Evolutionary conservation across 768 basidiomycete genomes (phyloP).

Genomic region (Hericium coralloides): DNA sequence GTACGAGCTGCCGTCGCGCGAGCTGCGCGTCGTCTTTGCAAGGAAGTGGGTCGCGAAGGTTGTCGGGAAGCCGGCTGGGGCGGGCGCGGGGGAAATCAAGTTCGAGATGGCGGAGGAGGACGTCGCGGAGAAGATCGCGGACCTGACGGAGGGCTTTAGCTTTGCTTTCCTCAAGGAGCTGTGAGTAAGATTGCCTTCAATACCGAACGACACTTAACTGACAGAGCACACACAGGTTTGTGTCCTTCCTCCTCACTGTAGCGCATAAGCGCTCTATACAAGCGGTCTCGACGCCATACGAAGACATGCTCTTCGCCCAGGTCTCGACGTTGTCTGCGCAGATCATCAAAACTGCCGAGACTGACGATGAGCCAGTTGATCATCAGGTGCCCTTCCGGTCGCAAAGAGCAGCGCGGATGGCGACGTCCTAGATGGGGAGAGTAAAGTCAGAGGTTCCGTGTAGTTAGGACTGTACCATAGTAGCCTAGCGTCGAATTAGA

Average conservation of each 20-base stretch:
- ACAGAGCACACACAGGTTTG: neutral
- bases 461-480: too few relatives aligned
- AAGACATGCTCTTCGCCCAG: neutral
- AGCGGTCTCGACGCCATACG: neutral
- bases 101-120: conserved; percentile 22
- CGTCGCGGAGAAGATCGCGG: conserved; percentile 25
- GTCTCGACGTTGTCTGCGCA: neutral
- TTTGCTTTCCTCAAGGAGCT: conserved; percentile 38
- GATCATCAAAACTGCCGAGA: neutral
- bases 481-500: too few relatives aligned
- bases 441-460: too few relatives aligned
- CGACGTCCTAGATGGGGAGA: too few relatives aligned
- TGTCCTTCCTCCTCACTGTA: neutral
- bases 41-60: neutral
- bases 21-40: conserved; percentile 26
- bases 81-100: conserved; percentile 7
- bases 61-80: neutral
- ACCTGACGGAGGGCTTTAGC: conserved; percentile 30
- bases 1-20: conserved; percentile 24
- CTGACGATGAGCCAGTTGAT: too few relatives aligned
- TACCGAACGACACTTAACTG: neutral
- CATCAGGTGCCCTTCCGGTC: too few relatives aligned
- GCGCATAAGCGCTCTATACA: neutral
- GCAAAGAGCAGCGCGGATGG: too few relatives aligned
- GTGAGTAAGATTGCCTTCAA: conserved; percentile 6